Percentiles rank a stretch among this genome's conserved stretches.
phyloP scores from a whole-genome alignment of 345 rosid species.

The Arabis hirsuta region DNA sequence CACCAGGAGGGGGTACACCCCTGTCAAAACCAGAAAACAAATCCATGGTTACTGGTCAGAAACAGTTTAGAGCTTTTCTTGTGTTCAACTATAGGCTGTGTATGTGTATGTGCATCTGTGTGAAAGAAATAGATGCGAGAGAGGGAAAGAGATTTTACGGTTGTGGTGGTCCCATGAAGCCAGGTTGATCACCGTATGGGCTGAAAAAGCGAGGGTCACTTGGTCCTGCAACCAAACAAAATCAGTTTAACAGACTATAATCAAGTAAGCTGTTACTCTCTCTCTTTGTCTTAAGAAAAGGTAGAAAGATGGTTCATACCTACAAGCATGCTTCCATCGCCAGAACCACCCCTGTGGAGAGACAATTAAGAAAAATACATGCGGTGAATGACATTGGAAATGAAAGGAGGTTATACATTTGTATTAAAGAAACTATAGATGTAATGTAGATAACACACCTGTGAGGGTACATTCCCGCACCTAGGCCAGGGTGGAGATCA shows the following conservation, averaged over 20 bases:
- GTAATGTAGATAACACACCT: conserved; percentile 45
- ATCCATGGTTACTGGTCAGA: neutral
- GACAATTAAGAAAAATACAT: neutral
- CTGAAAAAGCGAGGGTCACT: conserved; percentile 67
- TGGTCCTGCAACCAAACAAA: conserved; percentile 66
- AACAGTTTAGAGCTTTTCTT: neutral
- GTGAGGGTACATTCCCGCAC: conserved; percentile 77
- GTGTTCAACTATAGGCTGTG: conserved; percentile 6
- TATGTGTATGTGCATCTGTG: conserved; percentile 10
- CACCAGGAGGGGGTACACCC: conserved; percentile 89
- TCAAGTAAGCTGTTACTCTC: conserved; percentile 7
- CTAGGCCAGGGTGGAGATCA: conserved; percentile 73
- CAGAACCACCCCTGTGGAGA: conserved; percentile 60
- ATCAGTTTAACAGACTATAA: conserved; percentile 9
- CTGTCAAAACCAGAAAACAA: conserved; percentile 45
- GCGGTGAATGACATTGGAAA: conserved; percentile 5
- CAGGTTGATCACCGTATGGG: conserved; percentile 49
- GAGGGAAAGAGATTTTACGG: conserved; percentile 54
- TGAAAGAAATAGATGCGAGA: conserved; percentile 1
- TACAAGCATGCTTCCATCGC: conserved; percentile 72
- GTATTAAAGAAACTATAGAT: neutral
- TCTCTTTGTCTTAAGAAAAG: conserved; percentile 3
- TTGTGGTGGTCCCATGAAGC: conserved; percentile 50
- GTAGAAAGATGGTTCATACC: conserved; percentile 50
- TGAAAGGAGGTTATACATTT: neutral